Conservation (phyloP, 768 basidiomycete species). For the Leccinum boreale region DNA sequence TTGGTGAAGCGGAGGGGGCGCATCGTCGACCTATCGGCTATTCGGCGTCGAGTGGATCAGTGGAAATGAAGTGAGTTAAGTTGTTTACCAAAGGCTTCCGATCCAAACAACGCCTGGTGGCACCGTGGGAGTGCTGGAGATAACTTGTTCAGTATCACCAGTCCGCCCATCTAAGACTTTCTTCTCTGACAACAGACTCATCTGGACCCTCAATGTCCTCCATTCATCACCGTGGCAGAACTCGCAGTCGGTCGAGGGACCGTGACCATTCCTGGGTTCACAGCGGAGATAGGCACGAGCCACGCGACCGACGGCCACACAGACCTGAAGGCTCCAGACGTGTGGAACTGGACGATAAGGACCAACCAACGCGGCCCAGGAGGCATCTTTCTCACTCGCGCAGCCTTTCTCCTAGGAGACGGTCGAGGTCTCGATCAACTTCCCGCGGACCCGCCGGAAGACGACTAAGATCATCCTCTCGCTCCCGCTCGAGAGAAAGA, state of each 20-base stretch:
- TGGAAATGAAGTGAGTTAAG: not conserved
- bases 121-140: not conserved
- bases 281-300: constrained; percentile 15
- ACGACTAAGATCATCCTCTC: constrained; percentile 20
- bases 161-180: not conserved
- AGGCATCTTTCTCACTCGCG: constrained; percentile 22
- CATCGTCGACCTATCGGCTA: constrained; percentile 17
- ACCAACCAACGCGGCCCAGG: constrained; percentile 2
- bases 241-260: constrained; percentile 15
- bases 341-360: constrained; percentile 7
- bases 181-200: not conserved
- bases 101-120: constrained; percentile 25
- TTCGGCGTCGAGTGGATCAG: constrained; percentile 21
- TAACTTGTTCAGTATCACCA: constrained; percentile 2
- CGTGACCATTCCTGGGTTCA: constrained; percentile 12
- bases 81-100: constrained; percentile 29
- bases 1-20: constrained; percentile 4
- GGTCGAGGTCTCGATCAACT: constrained; percentile 27
- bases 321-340: constrained; percentile 14
- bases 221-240: constrained; percentile 21
- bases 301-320: constrained; percentile 17
- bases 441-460: constrained; percentile 16
- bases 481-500: constrained; percentile 36
- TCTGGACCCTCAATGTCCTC: constrained; percentile 17
- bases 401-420: constrained; percentile 17